Percentiles rank a stretch among this genome's conserved stretches.
phyloP scores from a whole-genome alignment of 257 asterid species.

The Jasminum sambac region DNA sequence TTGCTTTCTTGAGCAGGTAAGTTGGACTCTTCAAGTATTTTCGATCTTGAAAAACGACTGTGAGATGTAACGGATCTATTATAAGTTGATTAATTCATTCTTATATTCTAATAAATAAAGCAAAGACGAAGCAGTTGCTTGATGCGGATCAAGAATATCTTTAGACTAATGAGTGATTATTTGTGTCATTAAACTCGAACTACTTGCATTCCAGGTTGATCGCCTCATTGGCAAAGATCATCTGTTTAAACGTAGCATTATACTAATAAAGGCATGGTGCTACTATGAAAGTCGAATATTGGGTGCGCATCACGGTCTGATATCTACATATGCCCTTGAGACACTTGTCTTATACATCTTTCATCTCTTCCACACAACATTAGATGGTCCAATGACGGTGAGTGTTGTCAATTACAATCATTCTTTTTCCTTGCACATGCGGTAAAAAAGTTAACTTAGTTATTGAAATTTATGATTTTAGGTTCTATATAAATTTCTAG shows the following conservation, averaged over 20 bases:
- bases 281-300: conserved; percentile 93
- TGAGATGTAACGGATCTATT: not conserved
- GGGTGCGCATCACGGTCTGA: conserved; percentile 89
- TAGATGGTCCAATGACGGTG: conserved; percentile 86
- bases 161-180: not conserved
- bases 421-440: conserved; percentile 14
- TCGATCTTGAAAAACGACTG: not conserved
- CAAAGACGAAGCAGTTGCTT: not conserved
- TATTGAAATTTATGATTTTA: conserved; percentile 29
- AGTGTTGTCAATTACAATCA: conserved; percentile 33
- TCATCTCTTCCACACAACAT: conserved; percentile 67
- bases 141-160: not conserved
- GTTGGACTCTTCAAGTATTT: not conserved
- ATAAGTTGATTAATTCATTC: not conserved
- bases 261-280: conserved; percentile 94
- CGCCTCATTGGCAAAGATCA: conserved; percentile 73
- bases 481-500: conserved; percentile 87
- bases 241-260: conserved; percentile 82
- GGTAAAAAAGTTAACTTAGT: conserved; percentile 27
- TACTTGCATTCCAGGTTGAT: conserved; percentile 64
- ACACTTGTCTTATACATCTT: conserved; percentile 83
- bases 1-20: conserved; percentile 58
- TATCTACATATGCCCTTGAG: conserved; percentile 95
- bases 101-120: not conserved
- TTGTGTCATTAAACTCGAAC: not conserved